A percentile compares a stretch with the other conserved stretches of the same genome.
Evolutionary conservation across 371 early-diverging fungal species (phyloP).

Genomic region (Mucor plumbeus): DNA sequence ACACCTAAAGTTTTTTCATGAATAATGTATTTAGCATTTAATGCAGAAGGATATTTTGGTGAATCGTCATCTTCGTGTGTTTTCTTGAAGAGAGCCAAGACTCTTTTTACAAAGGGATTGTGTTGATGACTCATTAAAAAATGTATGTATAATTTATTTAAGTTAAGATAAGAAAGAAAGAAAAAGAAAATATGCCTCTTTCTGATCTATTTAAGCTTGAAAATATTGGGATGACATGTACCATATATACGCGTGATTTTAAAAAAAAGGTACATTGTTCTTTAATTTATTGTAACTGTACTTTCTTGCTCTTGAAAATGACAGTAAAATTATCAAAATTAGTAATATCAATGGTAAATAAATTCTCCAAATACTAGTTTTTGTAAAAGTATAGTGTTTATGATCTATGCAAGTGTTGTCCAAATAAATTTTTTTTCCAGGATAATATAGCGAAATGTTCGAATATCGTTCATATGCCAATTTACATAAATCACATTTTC

Average conservation of each 20-base stretch:
- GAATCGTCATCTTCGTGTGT: constrained; percentile 37
- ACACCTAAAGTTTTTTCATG: constrained; percentile 56
- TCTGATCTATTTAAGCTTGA: neutral
- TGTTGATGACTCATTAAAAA: constrained; percentile 15
- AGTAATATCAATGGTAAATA: neutral
- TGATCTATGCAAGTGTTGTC: constrained; percentile 13
- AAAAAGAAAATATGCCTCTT: neutral
- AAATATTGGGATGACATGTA: neutral
- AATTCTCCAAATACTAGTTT: neutral
- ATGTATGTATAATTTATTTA: neutral
- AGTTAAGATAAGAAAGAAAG: neutral
- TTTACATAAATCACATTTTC: constrained; percentile 11
- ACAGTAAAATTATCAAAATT: neutral
- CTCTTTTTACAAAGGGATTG: constrained; percentile 39
- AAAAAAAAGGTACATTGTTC: neutral
- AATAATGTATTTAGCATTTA: constrained; percentile 49
- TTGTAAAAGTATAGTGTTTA: constrained; percentile 2
- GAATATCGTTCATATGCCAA: constrained; percentile 21
- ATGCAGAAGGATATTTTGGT: constrained; percentile 41
- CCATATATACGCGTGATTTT: neutral
- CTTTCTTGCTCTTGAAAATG: neutral
- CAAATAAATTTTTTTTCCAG: constrained; percentile 27
- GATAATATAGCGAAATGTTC: constrained; percentile 35
- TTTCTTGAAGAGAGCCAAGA: constrained; percentile 50
- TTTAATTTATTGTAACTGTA: neutral